Conservation (phyloP, 2,329 filamentous ascomycete species). For the Huntiella abstrusa region DNA sequence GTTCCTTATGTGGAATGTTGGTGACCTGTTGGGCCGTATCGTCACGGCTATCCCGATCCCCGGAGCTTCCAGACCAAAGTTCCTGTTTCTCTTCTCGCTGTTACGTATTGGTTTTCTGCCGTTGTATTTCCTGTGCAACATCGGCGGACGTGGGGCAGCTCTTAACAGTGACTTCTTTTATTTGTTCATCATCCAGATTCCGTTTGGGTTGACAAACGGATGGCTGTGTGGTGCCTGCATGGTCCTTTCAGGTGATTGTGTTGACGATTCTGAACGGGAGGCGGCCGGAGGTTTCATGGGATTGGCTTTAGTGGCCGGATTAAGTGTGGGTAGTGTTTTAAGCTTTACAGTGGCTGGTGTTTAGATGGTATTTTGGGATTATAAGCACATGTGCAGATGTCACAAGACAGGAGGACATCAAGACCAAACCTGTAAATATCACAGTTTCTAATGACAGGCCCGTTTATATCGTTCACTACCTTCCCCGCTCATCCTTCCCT, state of each 20-base stretch:
- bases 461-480: too few relatives aligned
- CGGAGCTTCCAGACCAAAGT: constrained; percentile 41
- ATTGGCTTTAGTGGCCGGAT: constrained; percentile 64
- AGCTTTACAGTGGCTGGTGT: constrained; percentile 56
- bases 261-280: constrained; percentile 65
- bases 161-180: constrained; percentile 78
- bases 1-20: constrained; percentile 85
- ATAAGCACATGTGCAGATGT: background rate
- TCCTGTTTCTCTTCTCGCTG: constrained; percentile 49
- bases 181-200: constrained; percentile 59
- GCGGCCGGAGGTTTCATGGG: constrained; percentile 91
- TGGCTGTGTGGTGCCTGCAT: constrained; percentile 76
- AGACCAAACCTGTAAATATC: background rate
- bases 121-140: constrained; percentile 77
- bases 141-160: constrained; percentile 54
- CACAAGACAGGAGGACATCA: background rate
- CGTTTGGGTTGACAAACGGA: constrained; percentile 73
- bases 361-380: constrained; percentile 14
- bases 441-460: too few relatives aligned
- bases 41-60: constrained; percentile 38
- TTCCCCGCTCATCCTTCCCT: too few relatives aligned
- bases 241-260: constrained; percentile 74
- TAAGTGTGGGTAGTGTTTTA: constrained; percentile 70
- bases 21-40: constrained; percentile 64
- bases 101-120: constrained; percentile 55